These are phyloP conservation scores for Verticillium nubilum DNA, from an alignment of 2,329 filamentous ascomycete genomes.

Conservation along the genomic window DNA sequence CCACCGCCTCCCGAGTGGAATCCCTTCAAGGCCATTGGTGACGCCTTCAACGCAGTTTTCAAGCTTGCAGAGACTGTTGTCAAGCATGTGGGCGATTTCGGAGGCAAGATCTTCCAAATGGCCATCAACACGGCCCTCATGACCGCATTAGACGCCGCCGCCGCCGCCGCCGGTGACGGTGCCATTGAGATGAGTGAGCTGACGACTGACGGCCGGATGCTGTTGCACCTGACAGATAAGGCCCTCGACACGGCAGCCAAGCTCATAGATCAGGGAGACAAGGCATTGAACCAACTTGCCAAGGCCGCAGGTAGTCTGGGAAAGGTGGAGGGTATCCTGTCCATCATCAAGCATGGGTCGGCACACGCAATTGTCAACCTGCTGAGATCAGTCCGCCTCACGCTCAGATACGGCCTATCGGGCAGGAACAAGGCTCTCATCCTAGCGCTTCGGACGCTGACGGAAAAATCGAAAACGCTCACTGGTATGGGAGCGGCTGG, in stretches of 20 bases:
- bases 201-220: neutral
- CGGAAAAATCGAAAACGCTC: neutral
- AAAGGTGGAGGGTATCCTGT: neutral
- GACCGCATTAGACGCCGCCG: neutral
- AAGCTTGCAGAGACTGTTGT: neutral
- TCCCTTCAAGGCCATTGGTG: neutral
- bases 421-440: neutral
- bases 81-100: neutral
- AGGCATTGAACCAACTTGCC: neutral
- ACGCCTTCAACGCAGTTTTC: neutral
- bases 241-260: neutral
- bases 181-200: neutral
- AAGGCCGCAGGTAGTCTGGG: neutral
- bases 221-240: neutral
- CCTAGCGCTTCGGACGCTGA: neutral
- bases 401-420: neutral
- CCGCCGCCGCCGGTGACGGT: neutral
- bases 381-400: neutral
- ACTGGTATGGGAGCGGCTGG: neutral
- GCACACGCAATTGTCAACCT: neutral
- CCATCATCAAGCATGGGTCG: neutral
- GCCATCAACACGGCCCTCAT: neutral
- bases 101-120: neutral
- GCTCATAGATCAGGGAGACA: neutral
- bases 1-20: neutral